These are phyloP conservation scores for Trichoderma pleuroti DNA, from an alignment of 2,329 filamentous ascomycete species.

Conservation along the genomic window DNA sequence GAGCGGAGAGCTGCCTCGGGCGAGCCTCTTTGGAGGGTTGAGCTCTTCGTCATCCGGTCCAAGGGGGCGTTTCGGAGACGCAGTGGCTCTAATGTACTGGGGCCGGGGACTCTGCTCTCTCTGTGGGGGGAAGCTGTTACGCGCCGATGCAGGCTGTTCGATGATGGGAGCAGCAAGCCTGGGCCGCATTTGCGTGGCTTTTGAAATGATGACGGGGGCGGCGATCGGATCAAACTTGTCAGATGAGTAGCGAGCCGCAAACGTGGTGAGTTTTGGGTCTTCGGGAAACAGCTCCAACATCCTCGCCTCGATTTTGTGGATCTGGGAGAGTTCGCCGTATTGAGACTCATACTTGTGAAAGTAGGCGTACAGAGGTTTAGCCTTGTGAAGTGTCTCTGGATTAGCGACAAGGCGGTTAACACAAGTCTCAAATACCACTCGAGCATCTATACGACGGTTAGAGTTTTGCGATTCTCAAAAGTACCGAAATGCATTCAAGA, in stretches of 20 bases:
- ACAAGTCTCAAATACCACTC: conserved; percentile 93
- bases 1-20: conserved; percentile 84
- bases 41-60: conserved; percentile 68
- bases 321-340: conserved; percentile 88
- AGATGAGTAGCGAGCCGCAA: conserved; percentile 70
- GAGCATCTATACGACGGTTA: conserved; percentile 62
- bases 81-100: conserved; percentile 45
- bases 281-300: conserved; percentile 94
- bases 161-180: conserved; percentile 54
- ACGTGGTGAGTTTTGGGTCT: conserved; percentile 72
- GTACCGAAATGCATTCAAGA: conserved; percentile 22
- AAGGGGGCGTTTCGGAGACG: conserved; percentile 61
- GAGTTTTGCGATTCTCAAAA: neutral
- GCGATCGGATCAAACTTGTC: conserved; percentile 74
- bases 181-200: conserved; percentile 69
- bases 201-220: conserved; percentile 80
- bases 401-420: conserved; percentile 78
- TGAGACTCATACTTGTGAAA: conserved; percentile 95
- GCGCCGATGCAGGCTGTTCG: conserved; percentile 46
- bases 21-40: conserved; percentile 78
- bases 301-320: conserved; percentile 83
- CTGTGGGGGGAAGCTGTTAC: conserved; percentile 42
- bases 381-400: conserved; percentile 67
- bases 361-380: conserved; percentile 82
- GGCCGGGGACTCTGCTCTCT: conserved; percentile 45